These are phyloP conservation scores for Xerocomus nothofagi DNA, from an alignment of 1,284 basidiomycete species.

Conservation along the genomic window DNA sequence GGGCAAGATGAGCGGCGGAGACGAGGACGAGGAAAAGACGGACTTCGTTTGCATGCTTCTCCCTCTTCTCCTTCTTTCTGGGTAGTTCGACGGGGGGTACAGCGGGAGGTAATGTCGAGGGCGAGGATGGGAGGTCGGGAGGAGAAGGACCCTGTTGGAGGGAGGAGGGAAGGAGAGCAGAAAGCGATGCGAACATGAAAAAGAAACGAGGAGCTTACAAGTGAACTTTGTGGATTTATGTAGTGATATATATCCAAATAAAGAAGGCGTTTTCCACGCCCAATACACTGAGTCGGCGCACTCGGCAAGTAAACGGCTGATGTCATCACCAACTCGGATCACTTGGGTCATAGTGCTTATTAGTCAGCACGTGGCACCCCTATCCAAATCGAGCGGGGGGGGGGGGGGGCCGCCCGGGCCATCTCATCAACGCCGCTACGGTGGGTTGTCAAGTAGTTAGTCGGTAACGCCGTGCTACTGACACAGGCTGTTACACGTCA, in stretches of 20 bases:
- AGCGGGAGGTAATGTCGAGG: background rate
- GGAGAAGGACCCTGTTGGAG: constrained; percentile 37
- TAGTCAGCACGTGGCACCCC: background rate
- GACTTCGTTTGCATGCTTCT: constrained; percentile 57
- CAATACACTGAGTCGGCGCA: background rate
- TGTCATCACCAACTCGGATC: constrained; percentile 14
- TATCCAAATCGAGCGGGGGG: no score
- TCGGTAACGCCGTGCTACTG: no score
- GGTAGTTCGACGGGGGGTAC: constrained; percentile 18
- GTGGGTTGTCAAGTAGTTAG: no score
- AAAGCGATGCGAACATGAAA: constrained; percentile 62
- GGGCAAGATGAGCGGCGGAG: constrained; percentile 11
- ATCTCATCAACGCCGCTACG: no score
- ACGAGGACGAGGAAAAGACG: constrained; percentile 15
- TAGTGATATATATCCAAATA: background rate
- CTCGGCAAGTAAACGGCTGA: background rate
- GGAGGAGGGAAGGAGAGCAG: constrained; percentile 59
- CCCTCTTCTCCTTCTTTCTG: constrained; percentile 43
- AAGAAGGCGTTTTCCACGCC: constrained; percentile 17
- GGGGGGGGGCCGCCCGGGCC: no score
- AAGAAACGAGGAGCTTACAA: background rate
- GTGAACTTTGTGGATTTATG: constrained; percentile 26
- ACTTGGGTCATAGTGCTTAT: background rate
- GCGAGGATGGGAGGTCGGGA: constrained; percentile 28
- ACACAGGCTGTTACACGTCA: no score